These are phyloP conservation scores for Yamadazyma blattariae DNA, from an alignment of 1,139 yeast species.

Conservation along the genomic window DNA sequence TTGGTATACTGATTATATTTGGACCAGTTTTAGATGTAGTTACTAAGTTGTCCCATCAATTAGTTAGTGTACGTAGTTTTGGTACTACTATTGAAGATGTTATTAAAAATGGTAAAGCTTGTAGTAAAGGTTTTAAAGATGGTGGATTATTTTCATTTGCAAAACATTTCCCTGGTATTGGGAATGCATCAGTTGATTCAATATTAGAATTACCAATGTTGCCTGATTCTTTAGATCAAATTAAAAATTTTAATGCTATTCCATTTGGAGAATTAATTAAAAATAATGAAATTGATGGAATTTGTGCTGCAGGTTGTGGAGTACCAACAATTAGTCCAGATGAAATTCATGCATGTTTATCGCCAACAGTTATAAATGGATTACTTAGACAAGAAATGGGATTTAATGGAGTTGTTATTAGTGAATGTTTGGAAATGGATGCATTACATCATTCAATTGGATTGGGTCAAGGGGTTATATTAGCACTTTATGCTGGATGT, in stretches of 20 bases:
- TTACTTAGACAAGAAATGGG: slow-evolving; percentile 51
- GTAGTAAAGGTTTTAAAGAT: slow-evolving; percentile 52
- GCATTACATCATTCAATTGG: slow-evolving; percentile 63
- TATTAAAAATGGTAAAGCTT: slow-evolving; percentile 51
- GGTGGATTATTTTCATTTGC: slow-evolving; percentile 61
- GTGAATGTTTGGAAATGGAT: slow-evolving; percentile 67
- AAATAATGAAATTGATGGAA: slow-evolving; percentile 50
- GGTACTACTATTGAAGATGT: slow-evolving; percentile 64
- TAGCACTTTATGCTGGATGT: slow-evolving; percentile 64
- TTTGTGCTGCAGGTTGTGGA: slow-evolving; percentile 67
- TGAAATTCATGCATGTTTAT: slow-evolving; percentile 63
- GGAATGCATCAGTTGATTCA: slow-evolving; percentile 59
- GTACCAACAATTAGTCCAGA: slow-evolving; percentile 62
- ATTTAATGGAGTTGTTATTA: slow-evolving; percentile 59
- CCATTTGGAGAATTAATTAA: slow-evolving; percentile 55
- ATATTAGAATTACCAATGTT: slow-evolving; percentile 59
- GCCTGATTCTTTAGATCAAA: slow-evolving; percentile 54
- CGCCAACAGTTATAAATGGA: slow-evolving; percentile 55
- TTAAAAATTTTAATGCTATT: slow-evolving; percentile 47
- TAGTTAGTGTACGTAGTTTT: slow-evolving; percentile 62
- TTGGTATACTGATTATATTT: slow-evolving; percentile 56
- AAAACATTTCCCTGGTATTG: slow-evolving; percentile 69
- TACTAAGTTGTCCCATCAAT: slow-evolving; percentile 53
- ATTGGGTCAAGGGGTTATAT: slow-evolving; percentile 62
- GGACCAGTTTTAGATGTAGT: slow-evolving; percentile 69